Evolutionary conservation across 768 basidiomycete species (phyloP).

Genomic region (Russula vinacea): DNA sequence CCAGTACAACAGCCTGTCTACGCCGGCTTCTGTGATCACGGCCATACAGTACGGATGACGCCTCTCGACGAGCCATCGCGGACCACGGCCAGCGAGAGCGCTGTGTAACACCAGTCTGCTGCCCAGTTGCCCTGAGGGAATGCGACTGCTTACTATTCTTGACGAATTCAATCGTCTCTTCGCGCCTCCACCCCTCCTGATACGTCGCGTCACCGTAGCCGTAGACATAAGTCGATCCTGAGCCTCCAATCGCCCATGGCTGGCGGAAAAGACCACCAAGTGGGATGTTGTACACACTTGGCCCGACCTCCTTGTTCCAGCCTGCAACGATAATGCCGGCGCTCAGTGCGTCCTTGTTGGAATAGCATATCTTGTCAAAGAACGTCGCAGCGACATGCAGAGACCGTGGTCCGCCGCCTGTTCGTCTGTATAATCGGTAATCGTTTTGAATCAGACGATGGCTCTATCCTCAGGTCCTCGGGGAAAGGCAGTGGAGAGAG

Average conservation of each 20-base stretch:
- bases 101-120: conserved; percentile 41
- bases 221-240: conserved; percentile 96
- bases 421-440: conserved; percentile 40
- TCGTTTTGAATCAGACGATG: not conserved
- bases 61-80: conserved; percentile 98
- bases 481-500: conserved; percentile 12
- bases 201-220: conserved; percentile 99
- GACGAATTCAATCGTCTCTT: conserved; percentile 91
- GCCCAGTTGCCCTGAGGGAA: not conserved
- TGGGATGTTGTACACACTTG: conserved; percentile 95
- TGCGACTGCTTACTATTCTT: conserved; percentile 73
- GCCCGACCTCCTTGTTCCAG: conserved; percentile 90
- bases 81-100: conserved; percentile 92
- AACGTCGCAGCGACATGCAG: conserved; percentile 78
- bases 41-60: conserved; percentile 96
- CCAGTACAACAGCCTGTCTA: conserved; percentile 89
- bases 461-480: not conserved
- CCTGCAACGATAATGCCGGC: conserved; percentile 98
- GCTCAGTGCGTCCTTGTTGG: conserved; percentile 83
- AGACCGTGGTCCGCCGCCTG: conserved; percentile 59
- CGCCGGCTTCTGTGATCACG: conserved; percentile 89
- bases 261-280: conserved; percentile 95
- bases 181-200: conserved; percentile 83
- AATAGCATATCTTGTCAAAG: conserved; percentile 87
- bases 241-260: conserved; percentile 98